Evolutionary conservation across 2,329 filamentous ascomycete species (phyloP).

Genomic region (Phyllosticta paracitricarpa): DNA sequence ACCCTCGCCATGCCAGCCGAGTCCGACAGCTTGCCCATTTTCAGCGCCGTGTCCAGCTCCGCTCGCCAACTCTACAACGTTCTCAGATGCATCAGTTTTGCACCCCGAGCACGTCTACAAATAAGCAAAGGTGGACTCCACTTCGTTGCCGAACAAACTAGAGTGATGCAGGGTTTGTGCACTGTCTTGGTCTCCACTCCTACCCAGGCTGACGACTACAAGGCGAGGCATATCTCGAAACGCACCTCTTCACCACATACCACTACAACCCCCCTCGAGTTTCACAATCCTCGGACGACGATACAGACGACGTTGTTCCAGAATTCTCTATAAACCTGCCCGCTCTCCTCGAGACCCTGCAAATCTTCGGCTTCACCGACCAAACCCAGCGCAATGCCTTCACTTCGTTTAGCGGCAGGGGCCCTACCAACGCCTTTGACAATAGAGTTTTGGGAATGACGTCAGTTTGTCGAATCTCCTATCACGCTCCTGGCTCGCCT

Average conservation of each 20-base stretch:
- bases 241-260: conserved; percentile 79
- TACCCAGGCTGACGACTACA: neutral
- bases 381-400: conserved; percentile 17
- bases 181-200: neutral
- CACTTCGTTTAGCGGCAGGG: conserved; percentile 25
- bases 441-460: conserved; percentile 73
- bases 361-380: conserved; percentile 71
- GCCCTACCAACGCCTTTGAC: conserved; percentile 61
- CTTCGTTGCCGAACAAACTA: conserved; percentile 78
- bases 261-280: conserved; percentile 47
- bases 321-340: conserved; percentile 80
- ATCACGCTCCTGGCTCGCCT: conserved; percentile 62
- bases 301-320: conserved; percentile 41
- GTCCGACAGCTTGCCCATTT: conserved; percentile 42
- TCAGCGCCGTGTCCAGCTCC: conserved; percentile 67
- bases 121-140: conserved; percentile 78
- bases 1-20: neutral
- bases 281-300: conserved; percentile 26
- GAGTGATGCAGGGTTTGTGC: conserved; percentile 72
- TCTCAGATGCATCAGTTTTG: conserved; percentile 52
- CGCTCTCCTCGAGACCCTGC: conserved; percentile 83
- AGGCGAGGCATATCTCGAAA: conserved; percentile 78
- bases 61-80: conserved; percentile 63
- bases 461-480: conserved; percentile 77
- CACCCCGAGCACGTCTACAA: conserved; percentile 54